phyloP scores from a whole-genome alignment of 2,329 filamentous ascomycete genomes.

The Berkeleyomyces basicola region DNA sequence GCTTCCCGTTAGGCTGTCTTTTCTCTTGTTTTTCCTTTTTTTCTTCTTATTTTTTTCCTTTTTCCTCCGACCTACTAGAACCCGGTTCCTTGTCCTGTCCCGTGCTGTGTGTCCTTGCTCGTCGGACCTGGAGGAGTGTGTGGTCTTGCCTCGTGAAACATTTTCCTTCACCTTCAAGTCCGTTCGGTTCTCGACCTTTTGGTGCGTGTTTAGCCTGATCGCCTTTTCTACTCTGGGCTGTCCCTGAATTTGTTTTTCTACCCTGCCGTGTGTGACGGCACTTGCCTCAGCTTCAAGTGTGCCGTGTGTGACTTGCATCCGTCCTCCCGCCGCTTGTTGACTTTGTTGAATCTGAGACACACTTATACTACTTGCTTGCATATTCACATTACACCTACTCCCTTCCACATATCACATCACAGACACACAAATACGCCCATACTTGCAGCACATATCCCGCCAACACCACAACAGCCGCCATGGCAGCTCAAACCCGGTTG shows the following conservation, averaged over 20 bases:
- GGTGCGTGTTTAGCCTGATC: background rate
- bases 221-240: background rate
- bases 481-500: constrained; percentile 31
- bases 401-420: background rate
- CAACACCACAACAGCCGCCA: background rate
- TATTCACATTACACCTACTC: background rate
- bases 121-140: background rate
- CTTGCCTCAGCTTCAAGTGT: background rate
- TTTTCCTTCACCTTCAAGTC: background rate
- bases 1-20: background rate
- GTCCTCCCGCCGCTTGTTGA: background rate
- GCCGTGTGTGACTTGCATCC: background rate
- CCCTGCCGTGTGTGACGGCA: background rate
- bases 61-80: background rate
- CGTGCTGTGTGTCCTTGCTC: background rate
- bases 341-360: background rate
- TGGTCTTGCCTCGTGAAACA: background rate
- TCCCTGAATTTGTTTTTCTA: background rate
- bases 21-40: background rate
- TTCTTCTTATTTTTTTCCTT: background rate
- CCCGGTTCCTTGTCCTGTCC: background rate
- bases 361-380: background rate
- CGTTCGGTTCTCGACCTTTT: background rate
- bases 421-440: background rate
- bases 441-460: background rate